Percentiles rank a stretch among this genome's conserved stretches.
Conservation (phyloP, 73 alveolate genomes). For the Symbiodinium natans region DNA sequence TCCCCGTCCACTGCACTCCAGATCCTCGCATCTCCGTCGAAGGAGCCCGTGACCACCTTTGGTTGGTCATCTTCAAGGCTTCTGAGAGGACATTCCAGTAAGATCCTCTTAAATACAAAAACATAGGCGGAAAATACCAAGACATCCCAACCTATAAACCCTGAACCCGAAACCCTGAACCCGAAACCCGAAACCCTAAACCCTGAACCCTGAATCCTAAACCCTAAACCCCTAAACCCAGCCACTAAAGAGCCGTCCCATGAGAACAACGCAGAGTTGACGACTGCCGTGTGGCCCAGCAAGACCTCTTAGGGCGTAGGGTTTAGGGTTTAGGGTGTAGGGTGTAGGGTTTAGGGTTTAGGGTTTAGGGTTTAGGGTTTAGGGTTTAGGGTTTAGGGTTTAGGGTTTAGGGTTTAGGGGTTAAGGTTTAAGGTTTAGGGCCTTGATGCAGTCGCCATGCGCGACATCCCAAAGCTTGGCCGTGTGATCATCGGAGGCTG, state of each 20-base stretch:
- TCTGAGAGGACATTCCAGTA: too few relatives aligned
- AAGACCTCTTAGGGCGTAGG: conserved; percentile 3
- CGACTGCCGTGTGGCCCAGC: conserved; percentile 60
- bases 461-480: conserved; percentile 83
- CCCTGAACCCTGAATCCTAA: too few relatives aligned
- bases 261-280: conserved; percentile 54
- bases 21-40: conserved; percentile 69
- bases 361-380: not conserved
- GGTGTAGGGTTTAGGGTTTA: not conserved
- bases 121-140: too few relatives aligned
- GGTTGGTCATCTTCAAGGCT: too few relatives aligned
- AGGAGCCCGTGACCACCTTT: conserved; percentile 59
- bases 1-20: conserved; percentile 71
- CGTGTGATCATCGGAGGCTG: conserved; percentile 85
- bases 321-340: not conserved
- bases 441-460: conserved; percentile 48
- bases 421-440: too few relatives aligned
- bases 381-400: not conserved
- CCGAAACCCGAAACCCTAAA: too few relatives aligned
- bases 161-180: too few relatives aligned
- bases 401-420: too few relatives aligned
- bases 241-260: conserved; percentile 27
- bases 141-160: too few relatives aligned
- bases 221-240: not conserved
- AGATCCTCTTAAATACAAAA: too few relatives aligned